Evolutionary conservation across 1,139 yeast genomes (phyloP).

Genomic region (Hyphopichia khmerensis): DNA sequence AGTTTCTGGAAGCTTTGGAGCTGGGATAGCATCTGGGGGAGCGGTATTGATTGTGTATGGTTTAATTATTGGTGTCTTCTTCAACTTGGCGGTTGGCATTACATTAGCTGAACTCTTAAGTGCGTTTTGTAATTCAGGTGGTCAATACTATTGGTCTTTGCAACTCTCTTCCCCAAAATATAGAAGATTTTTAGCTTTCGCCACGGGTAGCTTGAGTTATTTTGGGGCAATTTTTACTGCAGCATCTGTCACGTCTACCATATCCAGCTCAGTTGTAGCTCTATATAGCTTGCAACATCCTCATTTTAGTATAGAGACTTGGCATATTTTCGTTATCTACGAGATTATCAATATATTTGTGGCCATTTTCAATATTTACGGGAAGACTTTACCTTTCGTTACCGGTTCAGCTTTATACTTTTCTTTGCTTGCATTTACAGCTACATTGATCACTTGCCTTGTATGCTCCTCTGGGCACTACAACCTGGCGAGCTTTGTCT

Average conservation of each 20-base stretch:
- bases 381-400: conserved; percentile 32
- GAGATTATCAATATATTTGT: conserved; percentile 35
- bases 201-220: conserved; percentile 7
- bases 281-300: conserved; percentile 27
- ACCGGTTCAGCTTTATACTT: conserved; percentile 36
- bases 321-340: conserved; percentile 55
- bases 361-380: conserved; percentile 37
- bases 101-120: conserved; percentile 16
- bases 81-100: conserved; percentile 5
- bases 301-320: conserved; percentile 38
- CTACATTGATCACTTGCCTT: conserved; percentile 36
- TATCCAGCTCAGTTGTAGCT: conserved; percentile 7
- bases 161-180: conserved; percentile 7
- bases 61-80: conserved; percentile 26
- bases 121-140: conserved; percentile 18
- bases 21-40: conserved; percentile 51
- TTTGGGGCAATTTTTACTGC: conserved; percentile 9
- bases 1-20: conserved; percentile 47
- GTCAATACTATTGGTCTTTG: conserved; percentile 19
- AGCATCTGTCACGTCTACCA: conserved; percentile 8
- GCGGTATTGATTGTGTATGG: conserved; percentile 50
- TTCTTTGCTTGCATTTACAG: conserved; percentile 34
- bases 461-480: conserved; percentile 36
- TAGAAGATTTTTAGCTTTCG: conserved; percentile 6
- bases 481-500: conserved; percentile 36